Percentiles rank a stretch among this genome's conserved stretches.
These are phyloP conservation scores for Diaporthe eres DNA, from an alignment of 2,329 filamentous ascomycete genomes.

Conservation along the genomic window DNA sequence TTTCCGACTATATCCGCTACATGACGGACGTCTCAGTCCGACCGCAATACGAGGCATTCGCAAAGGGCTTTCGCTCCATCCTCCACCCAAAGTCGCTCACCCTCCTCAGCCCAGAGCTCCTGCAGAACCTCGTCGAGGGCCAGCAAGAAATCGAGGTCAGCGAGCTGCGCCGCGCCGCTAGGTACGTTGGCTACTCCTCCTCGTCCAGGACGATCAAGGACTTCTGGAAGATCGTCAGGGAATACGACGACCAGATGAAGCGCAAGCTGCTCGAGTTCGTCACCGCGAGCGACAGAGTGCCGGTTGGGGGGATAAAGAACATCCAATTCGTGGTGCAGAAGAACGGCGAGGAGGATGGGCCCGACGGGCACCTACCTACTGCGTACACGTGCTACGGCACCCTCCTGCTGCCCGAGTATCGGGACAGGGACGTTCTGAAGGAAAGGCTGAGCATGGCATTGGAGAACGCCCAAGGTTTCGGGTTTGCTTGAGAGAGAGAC, in stretches of 20 bases:
- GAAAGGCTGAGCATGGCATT: slow-evolving; percentile 87
- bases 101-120: slow-evolving; percentile 77
- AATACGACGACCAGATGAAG: slow-evolving; percentile 78
- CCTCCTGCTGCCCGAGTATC: slow-evolving; percentile 87
- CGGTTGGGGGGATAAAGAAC: slow-evolving; percentile 86
- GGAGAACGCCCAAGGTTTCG: slow-evolving; percentile 91
- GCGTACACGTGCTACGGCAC: slow-evolving; percentile 96
- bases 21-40: slow-evolving; percentile 83
- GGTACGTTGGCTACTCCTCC: slow-evolving; percentile 86
- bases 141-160: slow-evolving; percentile 83
- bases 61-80: slow-evolving; percentile 83
- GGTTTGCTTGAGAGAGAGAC: slow-evolving; percentile 67
- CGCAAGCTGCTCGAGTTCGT: slow-evolving; percentile 91
- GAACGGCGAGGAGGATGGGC: slow-evolving; percentile 75
- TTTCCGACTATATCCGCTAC: slow-evolving; percentile 88
- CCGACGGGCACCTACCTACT: slow-evolving; percentile 77
- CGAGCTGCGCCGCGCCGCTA: slow-evolving; percentile 78
- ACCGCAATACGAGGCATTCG: slow-evolving; percentile 85
- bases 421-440: slow-evolving; percentile 76
- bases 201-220: slow-evolving; percentile 78
- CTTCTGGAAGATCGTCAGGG: slow-evolving; percentile 87
- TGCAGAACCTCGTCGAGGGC: slow-evolving; percentile 88
- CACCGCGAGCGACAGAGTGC: slow-evolving; percentile 91
- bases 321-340: slow-evolving; percentile 87
- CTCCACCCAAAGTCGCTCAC: slow-evolving; percentile 78